phyloP scores from a whole-genome alignment of 2,329 filamentous ascomycete genomes.

The Tympanopsis confertula region DNA sequence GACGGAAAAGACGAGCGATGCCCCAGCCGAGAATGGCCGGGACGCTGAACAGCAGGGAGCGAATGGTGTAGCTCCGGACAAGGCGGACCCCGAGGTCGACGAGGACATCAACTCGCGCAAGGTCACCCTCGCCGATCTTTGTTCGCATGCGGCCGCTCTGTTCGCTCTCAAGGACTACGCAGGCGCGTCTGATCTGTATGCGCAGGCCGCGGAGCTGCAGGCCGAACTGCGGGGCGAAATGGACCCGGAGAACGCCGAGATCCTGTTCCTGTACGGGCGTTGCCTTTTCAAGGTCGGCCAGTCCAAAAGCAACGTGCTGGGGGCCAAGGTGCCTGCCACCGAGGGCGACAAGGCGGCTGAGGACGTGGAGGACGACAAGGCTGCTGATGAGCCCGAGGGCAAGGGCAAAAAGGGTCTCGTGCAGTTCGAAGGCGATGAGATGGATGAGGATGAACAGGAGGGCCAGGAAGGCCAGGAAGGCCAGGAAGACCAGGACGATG shows the following conservation, averaged over 20 bases:
- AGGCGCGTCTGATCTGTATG: conserved; percentile 76
- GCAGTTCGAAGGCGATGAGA: conserved; percentile 87
- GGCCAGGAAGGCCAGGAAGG: conserved; percentile 25
- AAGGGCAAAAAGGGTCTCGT: conserved; percentile 67
- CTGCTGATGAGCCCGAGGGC: conserved; percentile 15
- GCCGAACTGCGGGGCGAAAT: conserved; percentile 87
- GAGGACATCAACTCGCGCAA: conserved; percentile 23
- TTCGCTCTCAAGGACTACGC: conserved; percentile 85
- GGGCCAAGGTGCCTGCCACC: conserved; percentile 59
- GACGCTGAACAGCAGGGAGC: no score
- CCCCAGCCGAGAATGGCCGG: background rate
- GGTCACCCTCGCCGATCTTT: conserved; percentile 65
- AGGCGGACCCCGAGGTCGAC: background rate
- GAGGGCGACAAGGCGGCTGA: conserved; percentile 19
- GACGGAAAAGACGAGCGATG: background rate
- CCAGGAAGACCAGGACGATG: conserved; percentile 29
- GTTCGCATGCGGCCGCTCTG: conserved; percentile 68
- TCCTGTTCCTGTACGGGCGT: conserved; percentile 88
- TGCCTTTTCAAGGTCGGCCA: conserved; percentile 89
- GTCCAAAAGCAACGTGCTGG: conserved; percentile 86
- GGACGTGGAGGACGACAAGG: conserved; percentile 8
- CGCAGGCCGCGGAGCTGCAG: conserved; percentile 79
- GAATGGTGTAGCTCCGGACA: background rate
- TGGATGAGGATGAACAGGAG: conserved; percentile 67
- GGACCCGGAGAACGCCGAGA: conserved; percentile 78